Evolutionary conservation across 306 rosid species (phyloP).

Genomic region (cucumber (Cucumis sativus)): DNA sequence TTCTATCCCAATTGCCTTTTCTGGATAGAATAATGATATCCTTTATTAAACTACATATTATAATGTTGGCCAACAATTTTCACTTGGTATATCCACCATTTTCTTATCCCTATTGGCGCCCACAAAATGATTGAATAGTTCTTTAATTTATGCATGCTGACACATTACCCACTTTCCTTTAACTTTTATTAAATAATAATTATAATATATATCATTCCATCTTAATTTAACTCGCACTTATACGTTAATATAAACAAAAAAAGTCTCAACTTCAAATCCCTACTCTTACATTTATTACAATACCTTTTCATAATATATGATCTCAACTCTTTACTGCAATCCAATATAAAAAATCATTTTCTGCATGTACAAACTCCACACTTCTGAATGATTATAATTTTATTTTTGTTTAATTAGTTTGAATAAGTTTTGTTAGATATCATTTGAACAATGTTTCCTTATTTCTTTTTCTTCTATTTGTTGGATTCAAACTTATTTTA

Average conservation of each 20-base stretch:
- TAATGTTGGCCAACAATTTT: conserved; percentile 1
- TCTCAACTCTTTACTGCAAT: neutral
- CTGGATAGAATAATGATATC: neutral
- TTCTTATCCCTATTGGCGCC: neutral
- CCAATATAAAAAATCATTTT: neutral
- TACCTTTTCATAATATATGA: neutral
- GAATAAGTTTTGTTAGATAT: neutral
- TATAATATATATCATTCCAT: no score
- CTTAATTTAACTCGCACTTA: no score
- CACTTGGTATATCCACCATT: neutral
- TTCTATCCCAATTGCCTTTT: no score
- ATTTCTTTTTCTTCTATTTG: neutral
- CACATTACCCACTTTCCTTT: neutral
- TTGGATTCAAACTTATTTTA: neutral
- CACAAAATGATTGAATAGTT: neutral
- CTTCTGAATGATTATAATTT: neutral
- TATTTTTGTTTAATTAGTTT: neutral
- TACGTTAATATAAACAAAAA: no score
- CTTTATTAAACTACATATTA: neutral
- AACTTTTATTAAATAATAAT: neutral
- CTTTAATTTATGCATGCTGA: neutral
- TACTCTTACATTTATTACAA: no score
- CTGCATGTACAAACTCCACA: neutral
- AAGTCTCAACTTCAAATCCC: no score
- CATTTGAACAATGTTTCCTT: neutral